These are phyloP conservation scores for Talaromyces marneffei DNA, from an alignment of 2,329 filamentous ascomycete species.

Conservation along the genomic window DNA sequence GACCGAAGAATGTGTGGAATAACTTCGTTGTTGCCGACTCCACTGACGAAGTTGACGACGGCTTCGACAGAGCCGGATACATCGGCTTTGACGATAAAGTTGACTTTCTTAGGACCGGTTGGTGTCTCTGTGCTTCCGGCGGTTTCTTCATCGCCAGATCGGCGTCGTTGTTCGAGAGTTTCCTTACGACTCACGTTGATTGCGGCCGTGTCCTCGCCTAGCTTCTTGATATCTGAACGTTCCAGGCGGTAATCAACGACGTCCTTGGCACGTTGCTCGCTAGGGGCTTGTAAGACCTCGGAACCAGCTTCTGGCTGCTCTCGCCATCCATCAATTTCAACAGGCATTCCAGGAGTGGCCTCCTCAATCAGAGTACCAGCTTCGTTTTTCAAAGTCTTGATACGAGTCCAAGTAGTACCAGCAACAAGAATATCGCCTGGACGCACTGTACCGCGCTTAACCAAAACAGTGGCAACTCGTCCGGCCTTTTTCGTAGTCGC, in stretches of 20 bases:
- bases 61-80: slow-evolving; percentile 93
- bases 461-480: slow-evolving; percentile 79
- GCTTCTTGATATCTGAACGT: slow-evolving; percentile 60
- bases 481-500: slow-evolving; percentile 80
- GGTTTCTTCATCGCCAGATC: slow-evolving; percentile 28
- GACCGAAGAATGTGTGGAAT: slow-evolving; percentile 69
- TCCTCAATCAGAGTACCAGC: slow-evolving; percentile 65
- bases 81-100: slow-evolving; percentile 86
- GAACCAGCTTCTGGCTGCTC: slow-evolving; percentile 81
- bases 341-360: slow-evolving; percentile 79
- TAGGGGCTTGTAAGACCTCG: slow-evolving; percentile 73
- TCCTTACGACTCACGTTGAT: slow-evolving; percentile 65
- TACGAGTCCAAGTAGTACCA: slow-evolving; percentile 77
- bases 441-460: slow-evolving; percentile 78
- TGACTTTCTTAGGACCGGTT: slow-evolving; percentile 54
- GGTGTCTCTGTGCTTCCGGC: slow-evolving; percentile 35
- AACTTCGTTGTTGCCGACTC: slow-evolving; percentile 80
- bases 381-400: slow-evolving; percentile 82
- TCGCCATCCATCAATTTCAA: slow-evolving; percentile 93
- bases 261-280: slow-evolving; percentile 70
- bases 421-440: slow-evolving; percentile 80
- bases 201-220: slow-evolving; percentile 65
- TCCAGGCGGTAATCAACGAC: slow-evolving; percentile 73
- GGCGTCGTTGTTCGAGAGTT: slow-evolving; percentile 48
- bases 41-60: slow-evolving; percentile 67